Percentiles rank a stretch among this genome's conserved stretches.
Conservation (phyloP, 306 rosid species). For the Castanospermum australe region DNA sequence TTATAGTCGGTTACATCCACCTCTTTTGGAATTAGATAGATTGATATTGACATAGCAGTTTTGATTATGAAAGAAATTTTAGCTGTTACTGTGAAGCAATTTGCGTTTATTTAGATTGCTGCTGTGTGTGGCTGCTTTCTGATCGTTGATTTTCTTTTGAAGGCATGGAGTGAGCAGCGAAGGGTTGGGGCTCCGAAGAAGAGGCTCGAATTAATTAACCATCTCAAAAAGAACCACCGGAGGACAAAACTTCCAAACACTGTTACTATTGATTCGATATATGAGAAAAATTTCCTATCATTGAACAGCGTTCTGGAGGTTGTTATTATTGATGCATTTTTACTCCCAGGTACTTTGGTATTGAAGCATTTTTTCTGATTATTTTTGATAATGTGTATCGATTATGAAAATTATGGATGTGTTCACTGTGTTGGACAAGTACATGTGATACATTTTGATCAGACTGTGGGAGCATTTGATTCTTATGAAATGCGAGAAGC, state of each 20-base stretch:
- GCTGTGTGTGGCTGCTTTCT: not conserved
- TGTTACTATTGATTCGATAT: constrained; percentile 77
- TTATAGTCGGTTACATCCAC: not conserved
- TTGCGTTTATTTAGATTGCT: not conserved
- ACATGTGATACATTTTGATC: not conserved
- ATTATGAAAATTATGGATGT: not conserved
- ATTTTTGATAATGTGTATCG: not conserved
- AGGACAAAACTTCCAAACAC: constrained; percentile 76
- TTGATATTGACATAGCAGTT: not conserved
- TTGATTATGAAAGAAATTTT: not conserved
- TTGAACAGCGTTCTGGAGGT: constrained; percentile 73
- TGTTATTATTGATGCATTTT: constrained; percentile 63
- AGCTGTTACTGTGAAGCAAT: not conserved
- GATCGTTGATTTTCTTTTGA: constrained; percentile 24
- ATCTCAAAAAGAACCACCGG: constrained; percentile 51
- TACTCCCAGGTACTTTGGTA: constrained; percentile 73
- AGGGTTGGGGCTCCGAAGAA: constrained; percentile 73
- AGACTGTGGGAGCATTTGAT: not conserved
- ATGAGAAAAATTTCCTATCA: constrained; percentile 74
- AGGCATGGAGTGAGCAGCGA: constrained; percentile 84
- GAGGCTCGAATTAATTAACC: constrained; percentile 59
- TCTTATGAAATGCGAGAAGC: not conserved
- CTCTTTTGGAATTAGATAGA: not conserved
- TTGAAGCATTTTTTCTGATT: not conserved
- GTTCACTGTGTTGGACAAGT: not conserved